Percentiles rank a stretch among this genome's conserved stretches.
phyloP scores from a whole-genome alignment of 2,329 filamentous ascomycete genomes.

The Emergomyces orientalis region DNA sequence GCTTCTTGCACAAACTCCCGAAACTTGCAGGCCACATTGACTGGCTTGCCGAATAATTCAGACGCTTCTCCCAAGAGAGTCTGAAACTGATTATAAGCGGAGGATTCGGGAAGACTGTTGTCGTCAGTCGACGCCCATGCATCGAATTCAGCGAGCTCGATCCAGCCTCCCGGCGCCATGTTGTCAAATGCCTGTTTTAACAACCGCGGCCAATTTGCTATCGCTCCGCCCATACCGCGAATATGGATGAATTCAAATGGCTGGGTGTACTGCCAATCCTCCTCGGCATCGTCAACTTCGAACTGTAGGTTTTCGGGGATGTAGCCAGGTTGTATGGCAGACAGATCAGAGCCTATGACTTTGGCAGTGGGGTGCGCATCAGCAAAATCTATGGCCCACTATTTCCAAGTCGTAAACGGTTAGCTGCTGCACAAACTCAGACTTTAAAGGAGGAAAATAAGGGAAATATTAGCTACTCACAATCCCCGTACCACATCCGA shows the following conservation, averaged over 20 bases:
- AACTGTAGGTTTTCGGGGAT: slow-evolving; percentile 45
- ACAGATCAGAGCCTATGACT: slow-evolving; percentile 30
- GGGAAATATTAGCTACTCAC: slow-evolving; percentile 12
- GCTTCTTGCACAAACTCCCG: slow-evolving; percentile 38
- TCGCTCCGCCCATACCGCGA: slow-evolving; percentile 30
- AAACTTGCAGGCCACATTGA: slow-evolving; percentile 25
- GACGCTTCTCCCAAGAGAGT: slow-evolving; percentile 18
- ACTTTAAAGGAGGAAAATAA: background rate
- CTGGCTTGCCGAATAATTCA: slow-evolving; percentile 19
- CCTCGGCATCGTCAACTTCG: slow-evolving; percentile 38
- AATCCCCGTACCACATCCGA: slow-evolving; percentile 43
- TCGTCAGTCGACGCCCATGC: slow-evolving; percentile 24
- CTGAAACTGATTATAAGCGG: slow-evolving; percentile 18
- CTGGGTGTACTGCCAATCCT: slow-evolving; percentile 32
- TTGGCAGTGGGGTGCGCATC: slow-evolving; percentile 29
- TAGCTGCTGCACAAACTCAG: background rate
- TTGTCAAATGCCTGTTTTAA: slow-evolving; percentile 21
- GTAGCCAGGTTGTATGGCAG: slow-evolving; percentile 29
- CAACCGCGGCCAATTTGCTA: slow-evolving; percentile 24
- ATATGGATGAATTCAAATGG: slow-evolving; percentile 35
- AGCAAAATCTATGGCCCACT: slow-evolving; percentile 41
- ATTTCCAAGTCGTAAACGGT: slow-evolving; percentile 5
- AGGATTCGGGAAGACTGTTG: slow-evolving; percentile 18
- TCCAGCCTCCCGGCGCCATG: slow-evolving; percentile 23
- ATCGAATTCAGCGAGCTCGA: slow-evolving; percentile 25